Percentiles rank a stretch among this genome's conserved stretches.
Conservation (phyloP, 306 rosid species). For the Dryas octopetala region DNA sequence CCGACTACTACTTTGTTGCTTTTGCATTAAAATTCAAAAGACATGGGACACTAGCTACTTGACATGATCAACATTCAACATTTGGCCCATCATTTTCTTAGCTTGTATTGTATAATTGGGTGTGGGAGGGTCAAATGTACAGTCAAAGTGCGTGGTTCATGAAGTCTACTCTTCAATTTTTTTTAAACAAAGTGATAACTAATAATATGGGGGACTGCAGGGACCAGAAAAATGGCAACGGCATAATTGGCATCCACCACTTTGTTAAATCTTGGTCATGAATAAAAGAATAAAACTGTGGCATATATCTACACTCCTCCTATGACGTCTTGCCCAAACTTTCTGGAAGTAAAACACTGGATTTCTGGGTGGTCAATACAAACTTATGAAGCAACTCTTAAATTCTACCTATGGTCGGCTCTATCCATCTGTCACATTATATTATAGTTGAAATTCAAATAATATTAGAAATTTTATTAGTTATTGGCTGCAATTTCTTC, state of each 20-base stretch:
- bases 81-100: slow-evolving; percentile 3
- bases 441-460: no score
- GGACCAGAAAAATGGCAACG: no score
- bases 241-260: neutral
- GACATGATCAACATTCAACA: neutral
- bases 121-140: no score
- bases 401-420: neutral
- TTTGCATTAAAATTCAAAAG: slow-evolving; percentile 5
- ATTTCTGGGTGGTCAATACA: neutral
- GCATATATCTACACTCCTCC: no score
- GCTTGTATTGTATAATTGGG: neutral
- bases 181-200: no score
- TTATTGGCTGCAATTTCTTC: no score
- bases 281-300: neutral
- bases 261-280: neutral
- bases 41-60: slow-evolving; percentile 4
- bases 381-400: neutral
- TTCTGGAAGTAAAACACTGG: neutral
- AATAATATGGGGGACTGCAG: no score
- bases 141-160: no score
- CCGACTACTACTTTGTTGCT: neutral
- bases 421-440: no score
- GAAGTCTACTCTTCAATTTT: no score
- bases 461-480: no score
- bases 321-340: neutral